Evolutionary conservation across 2,329 filamentous ascomycete genomes (phyloP).

Genomic region (Phaeophleospora eucalypticola): DNA sequence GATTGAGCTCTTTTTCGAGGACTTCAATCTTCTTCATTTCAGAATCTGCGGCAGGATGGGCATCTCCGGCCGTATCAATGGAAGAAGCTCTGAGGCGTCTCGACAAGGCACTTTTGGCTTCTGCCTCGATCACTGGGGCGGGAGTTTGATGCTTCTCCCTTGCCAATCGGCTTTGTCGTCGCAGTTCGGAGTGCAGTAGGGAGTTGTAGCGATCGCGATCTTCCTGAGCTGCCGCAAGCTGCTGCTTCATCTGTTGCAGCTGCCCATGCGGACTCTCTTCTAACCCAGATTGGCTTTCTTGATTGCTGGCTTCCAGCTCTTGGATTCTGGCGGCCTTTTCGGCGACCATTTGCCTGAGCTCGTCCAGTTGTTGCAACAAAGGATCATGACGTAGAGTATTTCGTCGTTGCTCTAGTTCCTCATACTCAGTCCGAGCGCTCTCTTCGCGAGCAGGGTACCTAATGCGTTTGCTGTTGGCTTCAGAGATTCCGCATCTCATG

Average conservation of each 20-base stretch:
- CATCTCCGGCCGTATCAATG: not conserved
- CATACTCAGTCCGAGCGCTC: not conserved
- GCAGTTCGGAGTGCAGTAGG: conserved; percentile 39
- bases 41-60: no score
- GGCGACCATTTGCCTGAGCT: conserved; percentile 6
- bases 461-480: not conserved
- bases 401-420: not conserved
- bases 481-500: not conserved
- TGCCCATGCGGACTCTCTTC: not conserved
- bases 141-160: conserved; percentile 8
- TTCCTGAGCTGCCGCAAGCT: conserved; percentile 20
- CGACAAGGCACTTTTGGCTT: conserved; percentile 8
- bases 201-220: conserved; percentile 40
- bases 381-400: conserved; percentile 6
- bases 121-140: conserved; percentile 15
- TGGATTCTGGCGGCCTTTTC: conserved; percentile 10
- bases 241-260: conserved; percentile 3
- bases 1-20: conserved; percentile 29
- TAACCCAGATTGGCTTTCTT: not conserved
- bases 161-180: conserved; percentile 32
- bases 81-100: conserved; percentile 2
- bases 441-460: not conserved
- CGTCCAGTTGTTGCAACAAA: conserved; percentile 4
- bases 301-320: conserved; percentile 4
- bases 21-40: not conserved